Evolutionary conservation across 768 basidiomycete species (phyloP).

Genomic region (Leccinum disarticulatum): DNA sequence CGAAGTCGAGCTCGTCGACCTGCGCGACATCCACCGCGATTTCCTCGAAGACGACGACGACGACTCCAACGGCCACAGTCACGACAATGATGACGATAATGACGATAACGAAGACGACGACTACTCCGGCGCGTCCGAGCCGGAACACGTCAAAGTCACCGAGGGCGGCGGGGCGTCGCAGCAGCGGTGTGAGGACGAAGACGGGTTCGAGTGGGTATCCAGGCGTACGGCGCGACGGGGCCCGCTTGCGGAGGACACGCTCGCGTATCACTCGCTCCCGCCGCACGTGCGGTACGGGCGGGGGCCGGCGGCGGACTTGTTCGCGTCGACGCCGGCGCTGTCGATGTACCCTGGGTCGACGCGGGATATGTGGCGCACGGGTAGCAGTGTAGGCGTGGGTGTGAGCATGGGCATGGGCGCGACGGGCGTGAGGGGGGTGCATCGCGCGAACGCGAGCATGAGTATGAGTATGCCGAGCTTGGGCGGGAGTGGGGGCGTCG

Average conservation of each 20-base stretch:
- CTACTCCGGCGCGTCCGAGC: slow-evolving; percentile 26
- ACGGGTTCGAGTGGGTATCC: slow-evolving; percentile 82
- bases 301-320: slow-evolving; percentile 56
- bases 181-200: slow-evolving; percentile 51
- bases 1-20: slow-evolving; percentile 85
- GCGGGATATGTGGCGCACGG: slow-evolving; percentile 44
- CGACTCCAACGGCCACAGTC: not conserved
- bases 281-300: slow-evolving; percentile 71
- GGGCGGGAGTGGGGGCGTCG: not conserved
- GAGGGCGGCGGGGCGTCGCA: slow-evolving; percentile 37
- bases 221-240: slow-evolving; percentile 58
- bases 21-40: slow-evolving; percentile 92
- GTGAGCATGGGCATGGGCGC: not conserved
- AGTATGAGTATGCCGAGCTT: slow-evolving; percentile 40
- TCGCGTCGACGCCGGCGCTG: slow-evolving; percentile 51
- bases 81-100: not conserved
- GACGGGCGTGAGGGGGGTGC: slow-evolving; percentile 11
- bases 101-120: slow-evolving; percentile 42
- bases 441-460: slow-evolving; percentile 1
- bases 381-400: not conserved
- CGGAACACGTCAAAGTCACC: slow-evolving; percentile 46
- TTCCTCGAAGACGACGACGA: slow-evolving; percentile 77
- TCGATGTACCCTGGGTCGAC: slow-evolving; percentile 33
- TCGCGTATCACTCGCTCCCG: slow-evolving; percentile 68
- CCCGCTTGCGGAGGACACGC: slow-evolving; percentile 44